A percentile compares a stretch with the other conserved stretches of the same genome.
These are phyloP conservation scores for Pleurotus tuber-regium DNA, from an alignment of 768 basidiomycete genomes.

Conservation along the genomic window DNA sequence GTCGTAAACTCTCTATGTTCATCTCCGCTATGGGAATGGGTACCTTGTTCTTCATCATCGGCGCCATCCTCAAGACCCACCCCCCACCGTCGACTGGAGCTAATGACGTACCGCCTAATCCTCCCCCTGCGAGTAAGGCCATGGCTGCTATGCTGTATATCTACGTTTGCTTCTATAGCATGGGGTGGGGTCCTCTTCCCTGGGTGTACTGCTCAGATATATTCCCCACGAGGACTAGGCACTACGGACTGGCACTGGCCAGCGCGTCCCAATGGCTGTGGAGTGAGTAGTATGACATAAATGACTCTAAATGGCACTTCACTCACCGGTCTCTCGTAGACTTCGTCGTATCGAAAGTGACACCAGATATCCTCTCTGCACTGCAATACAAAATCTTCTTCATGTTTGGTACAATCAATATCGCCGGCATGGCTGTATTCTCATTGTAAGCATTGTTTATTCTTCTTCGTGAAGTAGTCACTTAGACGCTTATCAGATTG, in stretches of 20 bases:
- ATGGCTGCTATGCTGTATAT: slow-evolving; percentile 89
- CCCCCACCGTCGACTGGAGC: slow-evolving; percentile 42
- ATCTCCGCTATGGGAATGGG: slow-evolving; percentile 82
- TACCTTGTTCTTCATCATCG: slow-evolving; percentile 76
- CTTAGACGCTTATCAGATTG: slow-evolving; percentile 28
- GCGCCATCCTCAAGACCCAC: slow-evolving; percentile 81
- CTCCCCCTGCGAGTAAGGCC: slow-evolving; percentile 61
- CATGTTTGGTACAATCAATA: slow-evolving; percentile 74
- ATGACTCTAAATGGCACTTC: neutral
- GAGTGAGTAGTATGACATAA: slow-evolving; percentile 57
- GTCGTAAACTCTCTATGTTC: slow-evolving; percentile 67
- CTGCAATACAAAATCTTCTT: slow-evolving; percentile 76
- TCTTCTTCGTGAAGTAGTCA: no score
- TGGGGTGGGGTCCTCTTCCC: slow-evolving; percentile 62
- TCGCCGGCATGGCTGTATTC: slow-evolving; percentile 70
- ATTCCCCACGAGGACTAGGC: slow-evolving; percentile 81
- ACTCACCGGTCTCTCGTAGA: slow-evolving; percentile 32
- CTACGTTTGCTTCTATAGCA: slow-evolving; percentile 85
- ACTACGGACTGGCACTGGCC: slow-evolving; percentile 75
- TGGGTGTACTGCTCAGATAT: slow-evolving; percentile 78
- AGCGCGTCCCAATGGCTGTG: slow-evolving; percentile 82
- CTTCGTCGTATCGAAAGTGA: slow-evolving; percentile 71
- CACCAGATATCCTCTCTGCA: slow-evolving; percentile 57
- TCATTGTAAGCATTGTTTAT: slow-evolving; percentile 49
- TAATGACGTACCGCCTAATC: slow-evolving; percentile 26